These are phyloP conservation scores for Hawksworthiomyces lignivorus DNA, from an alignment of 2,329 filamentous ascomycete species.

Conservation along the genomic window DNA sequence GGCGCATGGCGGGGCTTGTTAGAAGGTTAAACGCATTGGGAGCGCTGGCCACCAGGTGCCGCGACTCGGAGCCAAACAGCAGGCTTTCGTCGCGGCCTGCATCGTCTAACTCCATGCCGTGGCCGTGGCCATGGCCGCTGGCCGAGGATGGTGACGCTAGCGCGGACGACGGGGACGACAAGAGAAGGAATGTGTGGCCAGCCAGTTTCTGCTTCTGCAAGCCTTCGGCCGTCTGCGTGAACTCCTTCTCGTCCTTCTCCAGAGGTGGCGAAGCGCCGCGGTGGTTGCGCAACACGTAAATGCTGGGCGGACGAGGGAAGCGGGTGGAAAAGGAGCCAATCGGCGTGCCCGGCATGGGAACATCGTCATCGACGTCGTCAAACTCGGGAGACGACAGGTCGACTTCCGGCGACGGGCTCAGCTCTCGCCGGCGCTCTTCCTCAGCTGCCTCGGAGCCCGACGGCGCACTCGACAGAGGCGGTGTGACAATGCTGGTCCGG, in stretches of 20 bases:
- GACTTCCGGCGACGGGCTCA: conserved; percentile 88
- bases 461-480: conserved; percentile 66
- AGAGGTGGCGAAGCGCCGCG: conserved; percentile 80
- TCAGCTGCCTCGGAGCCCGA: conserved; percentile 68
- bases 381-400: conserved; percentile 84
- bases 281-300: conserved; percentile 31
- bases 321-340: conserved; percentile 55
- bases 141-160: conserved; percentile 20
- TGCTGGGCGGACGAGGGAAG: conserved; percentile 28
- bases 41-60: conserved; percentile 10
- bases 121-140: conserved; percentile 9
- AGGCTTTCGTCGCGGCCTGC: conserved; percentile 40
- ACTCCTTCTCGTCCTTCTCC: conserved; percentile 92
- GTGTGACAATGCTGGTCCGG: conserved; percentile 64
- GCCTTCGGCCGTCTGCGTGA: conserved; percentile 87
- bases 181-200: conserved; percentile 30
- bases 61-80: conserved; percentile 43
- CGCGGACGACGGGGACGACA: conserved; percentile 14
- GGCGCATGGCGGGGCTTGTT: conserved; percentile 49
- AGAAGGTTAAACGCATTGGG: conserved; percentile 35
- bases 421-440: conserved; percentile 54
- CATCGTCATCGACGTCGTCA: conserved; percentile 61
- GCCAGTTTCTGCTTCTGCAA: conserved; percentile 60
- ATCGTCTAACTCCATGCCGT: conserved; percentile 32
- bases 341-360: conserved; percentile 51